Percentiles rank a stretch among this genome's conserved stretches.
These are phyloP conservation scores for Daldinia vernicosa DNA, from an alignment of 495 filamentous ascomycete species.

Conservation along the genomic window DNA sequence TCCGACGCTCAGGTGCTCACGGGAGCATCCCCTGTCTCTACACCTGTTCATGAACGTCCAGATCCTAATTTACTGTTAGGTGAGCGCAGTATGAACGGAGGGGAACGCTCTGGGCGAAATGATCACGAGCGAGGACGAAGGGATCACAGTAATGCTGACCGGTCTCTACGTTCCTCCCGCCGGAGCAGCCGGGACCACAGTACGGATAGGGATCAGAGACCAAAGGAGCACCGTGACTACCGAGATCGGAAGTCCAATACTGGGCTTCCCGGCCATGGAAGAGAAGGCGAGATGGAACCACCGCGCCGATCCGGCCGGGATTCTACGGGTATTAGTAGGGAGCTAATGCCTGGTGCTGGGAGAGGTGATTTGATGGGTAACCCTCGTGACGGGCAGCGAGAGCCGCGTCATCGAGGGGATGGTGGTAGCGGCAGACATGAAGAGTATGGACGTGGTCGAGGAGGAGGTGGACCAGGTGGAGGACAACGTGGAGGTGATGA, in stretches of 20 bases:
- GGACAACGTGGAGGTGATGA: conserved; percentile 42
- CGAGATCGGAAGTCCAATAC: conserved; percentile 48
- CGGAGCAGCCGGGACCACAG: conserved; percentile 57
- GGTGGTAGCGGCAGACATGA: conserved; percentile 44
- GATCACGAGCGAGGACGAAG: conserved; percentile 58
- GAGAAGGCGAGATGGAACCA: conserved; percentile 48
- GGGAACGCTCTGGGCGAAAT: conserved; percentile 47
- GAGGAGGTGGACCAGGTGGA: conserved; percentile 39
- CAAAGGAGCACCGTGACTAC: conserved; percentile 53
- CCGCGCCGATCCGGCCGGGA: conserved; percentile 47
- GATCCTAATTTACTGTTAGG: conserved; percentile 47
- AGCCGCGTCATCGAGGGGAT: conserved; percentile 47
- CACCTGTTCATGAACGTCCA: conserved; percentile 56
- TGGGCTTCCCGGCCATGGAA: conserved; percentile 37
- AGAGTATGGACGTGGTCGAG: conserved; percentile 45
- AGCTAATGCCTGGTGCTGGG: conserved; percentile 41
- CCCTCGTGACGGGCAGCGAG: conserved; percentile 47
- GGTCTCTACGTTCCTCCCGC: conserved; percentile 52
- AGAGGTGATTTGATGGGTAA: conserved; percentile 47
- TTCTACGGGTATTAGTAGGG: conserved; percentile 33
- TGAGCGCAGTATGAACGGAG: conserved; percentile 46
- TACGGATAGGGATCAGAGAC: conserved; percentile 49
- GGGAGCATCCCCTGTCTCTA: conserved; percentile 56
- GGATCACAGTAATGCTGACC: conserved; percentile 54
- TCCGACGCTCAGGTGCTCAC: conserved; percentile 60